Conservation (phyloP, 177 flowering plant genomes). For the Vitis hybrid region DNA sequence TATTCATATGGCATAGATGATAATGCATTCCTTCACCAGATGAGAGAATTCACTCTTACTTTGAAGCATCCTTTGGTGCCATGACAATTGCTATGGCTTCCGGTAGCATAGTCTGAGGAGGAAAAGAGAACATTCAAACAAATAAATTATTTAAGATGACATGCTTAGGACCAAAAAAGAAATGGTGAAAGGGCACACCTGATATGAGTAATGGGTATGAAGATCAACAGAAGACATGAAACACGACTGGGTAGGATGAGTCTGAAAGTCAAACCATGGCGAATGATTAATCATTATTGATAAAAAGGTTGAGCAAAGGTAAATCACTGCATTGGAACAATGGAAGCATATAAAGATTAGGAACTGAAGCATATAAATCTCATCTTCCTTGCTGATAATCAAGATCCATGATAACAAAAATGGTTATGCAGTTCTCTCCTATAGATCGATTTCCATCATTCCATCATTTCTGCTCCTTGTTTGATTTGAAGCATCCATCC, state of each 20-base stretch:
- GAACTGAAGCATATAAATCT: background rate
- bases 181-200: constrained; percentile 42
- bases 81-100: constrained; percentile 96
- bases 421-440: too few relatives aligned
- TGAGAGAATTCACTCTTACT: constrained; percentile 29
- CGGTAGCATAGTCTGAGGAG: constrained; percentile 83
- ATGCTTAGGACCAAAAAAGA: background rate
- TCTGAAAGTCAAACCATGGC: constrained; percentile 47
- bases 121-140: background rate
- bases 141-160: background rate
- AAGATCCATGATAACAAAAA: too few relatives aligned
- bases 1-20: background rate
- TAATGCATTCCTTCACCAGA: background rate
- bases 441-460: too few relatives aligned
- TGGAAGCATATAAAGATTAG: background rate
- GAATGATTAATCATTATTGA: constrained; percentile 5
- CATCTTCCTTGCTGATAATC: too few relatives aligned
- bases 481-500: too few relatives aligned
- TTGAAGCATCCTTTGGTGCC: constrained; percentile 86
- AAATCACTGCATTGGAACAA: background rate
- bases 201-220: constrained; percentile 98
- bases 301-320: background rate
- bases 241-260: constrained; percentile 97
- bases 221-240: constrained; percentile 97
- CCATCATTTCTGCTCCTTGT: too few relatives aligned